Conservation (phyloP, 2,329 filamentous ascomycete genomes). For the Onygenales sp. region DNA sequence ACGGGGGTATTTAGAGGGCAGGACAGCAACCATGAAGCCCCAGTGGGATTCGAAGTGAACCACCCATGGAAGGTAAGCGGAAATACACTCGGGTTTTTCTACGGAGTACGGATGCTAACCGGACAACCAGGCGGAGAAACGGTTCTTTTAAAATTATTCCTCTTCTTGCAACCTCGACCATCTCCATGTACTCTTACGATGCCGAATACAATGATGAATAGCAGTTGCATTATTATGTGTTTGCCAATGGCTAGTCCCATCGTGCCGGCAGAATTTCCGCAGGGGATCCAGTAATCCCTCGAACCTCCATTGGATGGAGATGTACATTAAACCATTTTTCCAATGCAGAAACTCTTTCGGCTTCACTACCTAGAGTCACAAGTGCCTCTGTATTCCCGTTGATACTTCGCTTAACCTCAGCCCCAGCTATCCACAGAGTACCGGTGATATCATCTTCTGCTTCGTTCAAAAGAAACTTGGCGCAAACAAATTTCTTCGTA, state of each 20-base stretch:
- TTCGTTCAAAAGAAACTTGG: conserved; percentile 45
- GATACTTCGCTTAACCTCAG: conserved; percentile 45
- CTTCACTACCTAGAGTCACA: conserved; percentile 40
- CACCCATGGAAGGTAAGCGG: conserved; percentile 57
- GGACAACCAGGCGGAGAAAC: conserved; percentile 1
- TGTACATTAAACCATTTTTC: conserved; percentile 45
- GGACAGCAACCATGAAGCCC: conserved; percentile 49
- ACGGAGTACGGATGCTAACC: neutral
- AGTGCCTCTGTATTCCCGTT: conserved; percentile 42
- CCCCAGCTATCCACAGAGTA: conserved; percentile 44
- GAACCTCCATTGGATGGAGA: conserved; percentile 41
- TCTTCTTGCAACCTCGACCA: neutral
- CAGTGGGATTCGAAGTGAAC: conserved; percentile 55
- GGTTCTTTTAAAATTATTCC: neutral
- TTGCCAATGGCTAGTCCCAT: neutral
- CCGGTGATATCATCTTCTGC: conserved; percentile 41
- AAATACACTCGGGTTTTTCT: neutral
- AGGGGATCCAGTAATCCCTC: conserved; percentile 41
- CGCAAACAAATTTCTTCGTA: conserved; percentile 43
- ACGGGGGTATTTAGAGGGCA: conserved; percentile 54
- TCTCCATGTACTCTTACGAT: neutral
- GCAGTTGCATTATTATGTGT: neutral
- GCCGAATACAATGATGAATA: neutral
- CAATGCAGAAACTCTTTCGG: conserved; percentile 44
- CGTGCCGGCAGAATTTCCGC: conserved; percentile 31